Conservation (phyloP, 2,329 filamentous ascomycete genomes). For the Pseudodiploospora longispora region DNA sequence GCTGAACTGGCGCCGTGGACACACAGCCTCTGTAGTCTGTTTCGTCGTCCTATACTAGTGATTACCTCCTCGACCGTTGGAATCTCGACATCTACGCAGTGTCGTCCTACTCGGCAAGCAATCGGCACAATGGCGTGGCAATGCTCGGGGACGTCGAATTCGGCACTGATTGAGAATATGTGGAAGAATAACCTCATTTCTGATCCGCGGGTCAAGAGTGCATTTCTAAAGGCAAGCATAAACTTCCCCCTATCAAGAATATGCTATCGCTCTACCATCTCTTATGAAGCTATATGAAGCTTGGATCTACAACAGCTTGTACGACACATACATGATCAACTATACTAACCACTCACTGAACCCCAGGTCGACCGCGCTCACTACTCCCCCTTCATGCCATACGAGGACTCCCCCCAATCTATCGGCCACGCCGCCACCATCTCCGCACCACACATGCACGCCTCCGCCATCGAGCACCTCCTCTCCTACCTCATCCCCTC, state of each 20-base stretch:
- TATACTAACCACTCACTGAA: too few species aligned
- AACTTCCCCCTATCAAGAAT: too few species aligned
- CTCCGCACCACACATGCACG: slow-evolving; percentile 55
- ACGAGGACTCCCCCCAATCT: slow-evolving; percentile 50
- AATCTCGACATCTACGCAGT: background rate
- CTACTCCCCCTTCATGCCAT: slow-evolving; percentile 65
- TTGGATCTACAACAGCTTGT: too few species aligned
- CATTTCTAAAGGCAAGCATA: slow-evolving; percentile 60
- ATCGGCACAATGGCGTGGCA: slow-evolving; percentile 72
- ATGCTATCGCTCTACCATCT: background rate
- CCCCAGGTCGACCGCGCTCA: slow-evolving; percentile 76
- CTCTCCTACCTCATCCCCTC: slow-evolving; percentile 35
- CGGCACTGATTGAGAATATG: slow-evolving; percentile 70
- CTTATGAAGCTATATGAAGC: too few species aligned
- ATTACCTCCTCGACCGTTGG: slow-evolving; percentile 4
- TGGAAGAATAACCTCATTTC: slow-evolving; percentile 63
- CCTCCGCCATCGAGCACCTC: slow-evolving; percentile 42
- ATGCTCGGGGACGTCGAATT: slow-evolving; percentile 68
- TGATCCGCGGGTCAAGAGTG: slow-evolving; percentile 62
- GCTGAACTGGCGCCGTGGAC: too few species aligned
- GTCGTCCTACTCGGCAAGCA: too few species aligned
- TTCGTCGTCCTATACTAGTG: too few species aligned
- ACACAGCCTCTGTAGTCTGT: too few species aligned
- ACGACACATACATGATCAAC: too few species aligned
- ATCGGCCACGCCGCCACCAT: slow-evolving; percentile 51